Base-by-base conservation (phyloP, 257 asterid species). In the Solanum chmielewskii region DNA sequence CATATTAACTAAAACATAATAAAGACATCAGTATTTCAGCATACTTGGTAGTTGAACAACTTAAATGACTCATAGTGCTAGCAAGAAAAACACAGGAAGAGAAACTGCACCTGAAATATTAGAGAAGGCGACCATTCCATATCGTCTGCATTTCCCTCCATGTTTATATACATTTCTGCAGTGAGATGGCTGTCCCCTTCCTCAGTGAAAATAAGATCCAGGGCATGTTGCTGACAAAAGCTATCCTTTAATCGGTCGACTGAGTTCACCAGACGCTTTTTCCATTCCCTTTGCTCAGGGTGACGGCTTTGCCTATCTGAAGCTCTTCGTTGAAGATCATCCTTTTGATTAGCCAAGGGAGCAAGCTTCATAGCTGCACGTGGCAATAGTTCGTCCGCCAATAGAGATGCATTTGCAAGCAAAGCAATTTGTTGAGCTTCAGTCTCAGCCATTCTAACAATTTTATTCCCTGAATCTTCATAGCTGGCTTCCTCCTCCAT, bases 211-310 rank as follows among this genome's bases (percentile, higher is more conserved):
- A 97, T 97, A 89, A 97, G 99, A 87, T 95, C 99, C 37, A 97
- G 91, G 86, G 98, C 99, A 91, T 97, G 99, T 89, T 94, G 99
- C 84, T 94, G 98, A 91, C 99, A 97, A 92, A 97, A 97, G 91
- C 98, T 95, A 91, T 97, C 99, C 93, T 97, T 97, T 89, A 97
- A 90, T 89, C 96, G 90, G 89, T 97, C 99, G 89, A 96, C 96
- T 70, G 94, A 92, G 88, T 89, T 91, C 88, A 91, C 93, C 47
- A 97, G 98, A 76, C 97, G 97, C 90, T 90, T 95, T 92, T 93
- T 97, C 99, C 99, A 97, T 88, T 97, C 99, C 93, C 98, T 95
- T 88, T 94, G 99, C 92, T 97, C 99, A 73, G 98, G 99, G 85
- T 96, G 93, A 70, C 99, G 98, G 64, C 91, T 96, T 88, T 96